These are phyloP conservation scores for Didymella exigua DNA, from an alignment of 2,329 filamentous ascomycete genomes.

Conservation along the genomic window DNA sequence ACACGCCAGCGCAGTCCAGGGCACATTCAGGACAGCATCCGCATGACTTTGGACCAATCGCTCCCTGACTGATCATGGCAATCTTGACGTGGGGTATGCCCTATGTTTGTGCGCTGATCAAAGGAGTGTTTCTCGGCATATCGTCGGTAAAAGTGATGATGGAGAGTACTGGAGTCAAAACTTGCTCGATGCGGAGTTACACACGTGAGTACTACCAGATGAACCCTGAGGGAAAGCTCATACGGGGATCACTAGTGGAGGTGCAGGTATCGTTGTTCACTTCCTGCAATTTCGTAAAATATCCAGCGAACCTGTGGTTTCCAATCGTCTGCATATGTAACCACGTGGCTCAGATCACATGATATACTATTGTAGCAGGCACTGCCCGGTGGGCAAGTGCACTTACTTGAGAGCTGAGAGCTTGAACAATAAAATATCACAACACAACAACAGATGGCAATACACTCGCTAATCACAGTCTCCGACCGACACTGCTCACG, in stretches of 20 bases:
- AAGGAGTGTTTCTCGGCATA: neutral
- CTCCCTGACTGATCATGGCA: conserved; percentile 1
- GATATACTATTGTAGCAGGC: no score
- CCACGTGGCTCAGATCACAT: no score
- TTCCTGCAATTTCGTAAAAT: neutral
- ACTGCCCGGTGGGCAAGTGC: no score
- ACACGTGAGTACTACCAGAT: neutral
- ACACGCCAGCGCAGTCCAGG: neutral
- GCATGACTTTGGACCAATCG: neutral
- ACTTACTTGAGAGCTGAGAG: no score
- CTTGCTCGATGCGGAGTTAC: neutral
- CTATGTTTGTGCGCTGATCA: neutral
- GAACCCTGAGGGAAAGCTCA: neutral
- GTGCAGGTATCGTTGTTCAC: neutral
- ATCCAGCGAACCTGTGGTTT: no score
- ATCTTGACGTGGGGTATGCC: neutral
- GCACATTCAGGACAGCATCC: neutral
- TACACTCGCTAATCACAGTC: no score
- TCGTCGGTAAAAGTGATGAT: neutral
- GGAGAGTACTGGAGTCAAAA: neutral
- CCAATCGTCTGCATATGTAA: no score
- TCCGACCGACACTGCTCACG: no score
- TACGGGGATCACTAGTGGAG: no score
- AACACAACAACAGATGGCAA: no score
- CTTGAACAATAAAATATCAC: no score